Percentiles rank a stretch among this genome's conserved stretches.
phyloP scores from a whole-genome alignment of 306 rosid genomes.

The Oxytropis ochrocephala region DNA sequence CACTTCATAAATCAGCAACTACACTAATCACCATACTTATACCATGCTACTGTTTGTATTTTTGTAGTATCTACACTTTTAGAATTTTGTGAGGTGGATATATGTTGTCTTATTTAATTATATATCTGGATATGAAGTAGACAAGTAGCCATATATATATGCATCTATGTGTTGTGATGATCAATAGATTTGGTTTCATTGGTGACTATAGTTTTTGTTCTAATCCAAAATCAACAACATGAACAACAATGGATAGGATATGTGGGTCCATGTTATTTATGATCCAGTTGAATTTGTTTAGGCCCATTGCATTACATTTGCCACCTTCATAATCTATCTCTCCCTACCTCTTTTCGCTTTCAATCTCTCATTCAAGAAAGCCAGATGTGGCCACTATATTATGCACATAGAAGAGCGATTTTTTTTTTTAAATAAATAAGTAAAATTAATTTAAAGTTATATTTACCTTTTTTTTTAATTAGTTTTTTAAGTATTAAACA shows the following conservation, averaged over 20 bases:
- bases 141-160: not conserved
- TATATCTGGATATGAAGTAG: not conserved
- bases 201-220: constrained; percentile 8
- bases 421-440: no score
- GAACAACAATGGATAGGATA: constrained; percentile 16
- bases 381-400: constrained; percentile 6
- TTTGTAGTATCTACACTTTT: no score
- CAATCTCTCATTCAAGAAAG: not conserved
- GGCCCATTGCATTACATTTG: constrained; percentile 15
- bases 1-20: not conserved
- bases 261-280: constrained; percentile 37
- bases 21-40: constrained; percentile 8
- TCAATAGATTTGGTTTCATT: constrained; percentile 10
- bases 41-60: constrained; percentile 18
- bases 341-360: constrained; percentile 13
- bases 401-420: not conserved
- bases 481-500: no score
- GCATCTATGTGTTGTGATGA: not conserved
- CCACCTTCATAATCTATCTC: constrained; percentile 14
- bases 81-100: constrained; percentile 28
- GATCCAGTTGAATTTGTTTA: constrained; percentile 17
- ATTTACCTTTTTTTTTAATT: no score
- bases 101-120: not conserved
- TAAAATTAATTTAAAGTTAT: no score
- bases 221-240: constrained; percentile 17